Evolutionary conservation across 169 alveolate species (phyloP).

Genomic region (Plasmodium vinckei): DNA sequence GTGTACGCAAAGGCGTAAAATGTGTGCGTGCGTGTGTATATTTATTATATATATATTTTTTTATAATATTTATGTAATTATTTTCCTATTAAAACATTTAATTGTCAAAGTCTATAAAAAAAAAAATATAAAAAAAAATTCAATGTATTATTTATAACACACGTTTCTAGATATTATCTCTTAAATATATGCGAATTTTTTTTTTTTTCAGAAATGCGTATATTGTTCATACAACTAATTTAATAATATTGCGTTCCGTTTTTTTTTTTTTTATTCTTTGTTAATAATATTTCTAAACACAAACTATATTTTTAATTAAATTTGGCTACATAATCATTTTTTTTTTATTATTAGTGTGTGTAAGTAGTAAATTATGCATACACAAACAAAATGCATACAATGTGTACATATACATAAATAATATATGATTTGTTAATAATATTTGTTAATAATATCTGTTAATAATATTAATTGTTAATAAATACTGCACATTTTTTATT

Average conservation of each 20-base stretch:
- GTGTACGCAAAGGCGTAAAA: not conserved
- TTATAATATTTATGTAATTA: conserved; percentile 12
- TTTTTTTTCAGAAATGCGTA: conserved; percentile 10
- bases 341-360: conserved; percentile 31
- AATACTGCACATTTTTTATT: not conserved
- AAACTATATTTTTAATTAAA: conserved; percentile 6
- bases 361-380: conserved; percentile 6
- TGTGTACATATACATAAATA: conserved; percentile 8
- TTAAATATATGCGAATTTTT: not conserved
- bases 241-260: not conserved
- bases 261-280: conserved; percentile 12
- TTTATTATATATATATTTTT: not conserved
- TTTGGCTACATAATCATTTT: conserved; percentile 13
- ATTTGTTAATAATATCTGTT: not conserved
- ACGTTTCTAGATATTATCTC: conserved; percentile 1
- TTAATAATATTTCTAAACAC: conserved; percentile 15
- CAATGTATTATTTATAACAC: conserved; percentile 2
- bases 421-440: not conserved
- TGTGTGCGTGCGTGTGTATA: conserved; percentile 1
- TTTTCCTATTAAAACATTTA: conserved; percentile 9
- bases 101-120: conserved; percentile 48
- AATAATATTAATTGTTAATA: too few relatives aligned
- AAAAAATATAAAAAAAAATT: conserved; percentile 16
- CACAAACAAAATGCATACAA: conserved; percentile 5
- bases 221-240: not conserved